Evolutionary conservation across 108 stramenopile species (phyloP).

Genomic region (Epithemia pelagica): DNA sequence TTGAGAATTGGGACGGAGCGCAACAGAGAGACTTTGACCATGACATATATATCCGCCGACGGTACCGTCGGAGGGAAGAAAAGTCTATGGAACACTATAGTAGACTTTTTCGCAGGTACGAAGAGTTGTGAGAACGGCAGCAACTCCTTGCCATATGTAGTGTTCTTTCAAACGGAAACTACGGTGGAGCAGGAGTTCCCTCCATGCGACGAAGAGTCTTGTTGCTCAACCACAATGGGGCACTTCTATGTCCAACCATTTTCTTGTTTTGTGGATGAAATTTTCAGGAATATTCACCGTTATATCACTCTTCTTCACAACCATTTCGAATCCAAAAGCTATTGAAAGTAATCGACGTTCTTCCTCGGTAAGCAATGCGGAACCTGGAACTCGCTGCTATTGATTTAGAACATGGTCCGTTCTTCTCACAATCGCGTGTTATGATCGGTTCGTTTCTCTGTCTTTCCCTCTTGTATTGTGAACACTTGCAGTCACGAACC

Average conservation of each 20-base stretch:
- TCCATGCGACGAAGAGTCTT: too few species aligned
- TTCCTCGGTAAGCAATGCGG: conserved; percentile 6
- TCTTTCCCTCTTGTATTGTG: not conserved
- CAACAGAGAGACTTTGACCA: too few species aligned
- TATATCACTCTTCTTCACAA: conserved; percentile 10
- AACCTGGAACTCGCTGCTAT: too few species aligned
- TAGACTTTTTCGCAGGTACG: conserved; percentile 11
- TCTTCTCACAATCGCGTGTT: not conserved
- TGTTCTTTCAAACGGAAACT: not conserved
- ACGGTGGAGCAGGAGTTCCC: too few species aligned
- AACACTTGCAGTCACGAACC: conserved; percentile 6
- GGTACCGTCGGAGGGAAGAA: conserved; percentile 14
- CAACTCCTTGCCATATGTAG: not conserved
- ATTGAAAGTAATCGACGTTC: conserved; percentile 6
- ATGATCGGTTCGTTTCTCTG: not conserved
- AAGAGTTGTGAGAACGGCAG: not conserved
- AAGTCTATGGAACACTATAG: conserved; percentile 4
- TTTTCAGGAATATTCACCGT: conserved; percentile 6
- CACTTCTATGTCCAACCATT: too few species aligned
- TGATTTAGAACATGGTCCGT: too few species aligned
- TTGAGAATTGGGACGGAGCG: too few species aligned
- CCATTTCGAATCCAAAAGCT: conserved; percentile 9
- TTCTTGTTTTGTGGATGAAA: not conserved
- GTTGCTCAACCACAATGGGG: too few species aligned
- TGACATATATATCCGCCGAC: conserved; percentile 13